A percentile compares a stretch with the other conserved stretches of the same genome.
Evolutionary conservation across 2,329 filamentous ascomycete species (phyloP).

Genomic region (Hypoxylon sp.): DNA sequence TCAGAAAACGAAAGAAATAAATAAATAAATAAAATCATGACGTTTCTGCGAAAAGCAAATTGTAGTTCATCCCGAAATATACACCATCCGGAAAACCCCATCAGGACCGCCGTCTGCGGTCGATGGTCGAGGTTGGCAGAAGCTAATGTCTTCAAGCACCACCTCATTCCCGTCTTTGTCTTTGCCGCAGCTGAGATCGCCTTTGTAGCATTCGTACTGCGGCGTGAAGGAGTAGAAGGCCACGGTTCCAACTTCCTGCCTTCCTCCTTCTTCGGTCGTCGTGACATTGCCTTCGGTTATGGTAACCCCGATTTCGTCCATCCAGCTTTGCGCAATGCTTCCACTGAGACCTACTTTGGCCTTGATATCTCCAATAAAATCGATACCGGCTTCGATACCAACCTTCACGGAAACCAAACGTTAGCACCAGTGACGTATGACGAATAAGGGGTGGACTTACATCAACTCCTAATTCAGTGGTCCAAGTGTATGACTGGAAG

Average conservation of each 20-base stretch:
- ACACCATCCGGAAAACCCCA: constrained; percentile 39
- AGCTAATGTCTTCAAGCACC: constrained; percentile 21
- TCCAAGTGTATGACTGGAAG: constrained; percentile 35
- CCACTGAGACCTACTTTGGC: background rate
- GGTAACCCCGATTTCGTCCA: constrained; percentile 29
- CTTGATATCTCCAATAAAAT: constrained; percentile 24
- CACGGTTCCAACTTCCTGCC: constrained; percentile 32
- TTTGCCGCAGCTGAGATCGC: constrained; percentile 34
- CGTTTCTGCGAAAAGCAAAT: background rate
- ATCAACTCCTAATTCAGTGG: constrained; percentile 26
- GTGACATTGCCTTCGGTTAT: constrained; percentile 27
- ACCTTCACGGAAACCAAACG: constrained; percentile 9
- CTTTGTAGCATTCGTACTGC: constrained; percentile 37
- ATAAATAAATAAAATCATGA: background rate
- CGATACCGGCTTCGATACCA: constrained; percentile 26
- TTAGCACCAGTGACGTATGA: constrained; percentile 13
- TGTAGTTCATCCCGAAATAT: constrained; percentile 26
- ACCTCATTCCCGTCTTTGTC: constrained; percentile 34
- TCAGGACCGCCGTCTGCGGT: constrained; percentile 21
- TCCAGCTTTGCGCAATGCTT: constrained; percentile 29
- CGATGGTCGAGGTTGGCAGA: constrained; percentile 33
- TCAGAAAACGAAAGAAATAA: background rate
- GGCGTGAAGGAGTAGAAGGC: constrained; percentile 43
- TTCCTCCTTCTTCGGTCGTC: constrained; percentile 20
- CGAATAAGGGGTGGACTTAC: constrained; percentile 21